Base-by-base conservation (phyloP, 2,329 filamentous ascomycete species). In the Sordariomycetes sp. region DNA sequence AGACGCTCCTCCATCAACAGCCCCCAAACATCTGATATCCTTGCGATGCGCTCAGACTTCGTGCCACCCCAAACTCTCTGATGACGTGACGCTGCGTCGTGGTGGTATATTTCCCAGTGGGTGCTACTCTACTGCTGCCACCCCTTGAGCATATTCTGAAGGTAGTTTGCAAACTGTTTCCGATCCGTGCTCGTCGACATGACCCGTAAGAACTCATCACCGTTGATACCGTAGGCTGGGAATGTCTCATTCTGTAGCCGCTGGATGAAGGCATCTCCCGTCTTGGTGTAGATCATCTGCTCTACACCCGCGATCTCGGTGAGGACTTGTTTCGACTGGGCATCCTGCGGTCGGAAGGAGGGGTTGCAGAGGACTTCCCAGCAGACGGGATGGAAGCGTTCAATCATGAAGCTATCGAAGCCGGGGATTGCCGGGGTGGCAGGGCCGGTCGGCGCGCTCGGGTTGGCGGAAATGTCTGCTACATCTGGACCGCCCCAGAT, bases 401-500 rank as follows among this genome's bases (percentile, higher is more conserved):
- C 77, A 38, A 96, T 83, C 59, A 94, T 82, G 59, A 94, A 96
- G 37, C 75, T 73, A 46, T 94, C 87, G 53, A 98, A 98, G 6
- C 92, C 90, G 3, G 88, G 85, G 19, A 98, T 78, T 14, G 59
- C 61, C 9, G 77, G 76, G 9, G 60, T 54, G 4, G 75, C 64
- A 2, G 67, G 65, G 4, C 65, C 60, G 9, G 63, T 66, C 0
- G 73, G 61, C 5, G 69, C 60, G 4, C 57, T 57, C 3, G 69
- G 69, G 37, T 69, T 70, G 31, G 65, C 57, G 11, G 68, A 61
- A 28, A 79, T 70, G 23, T 66, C 70, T 10, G 75, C 68, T 24
- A 82, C 66, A 42, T 94, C 86, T 2, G 86, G 84, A 0, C 90
- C 92, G 37, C 92, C 90, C 90, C 92, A 98, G 26, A 87, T 79